These are phyloP conservation scores for Naganishia vishniacii DNA, from an alignment of 768 basidiomycete species.

Conservation along the genomic window DNA sequence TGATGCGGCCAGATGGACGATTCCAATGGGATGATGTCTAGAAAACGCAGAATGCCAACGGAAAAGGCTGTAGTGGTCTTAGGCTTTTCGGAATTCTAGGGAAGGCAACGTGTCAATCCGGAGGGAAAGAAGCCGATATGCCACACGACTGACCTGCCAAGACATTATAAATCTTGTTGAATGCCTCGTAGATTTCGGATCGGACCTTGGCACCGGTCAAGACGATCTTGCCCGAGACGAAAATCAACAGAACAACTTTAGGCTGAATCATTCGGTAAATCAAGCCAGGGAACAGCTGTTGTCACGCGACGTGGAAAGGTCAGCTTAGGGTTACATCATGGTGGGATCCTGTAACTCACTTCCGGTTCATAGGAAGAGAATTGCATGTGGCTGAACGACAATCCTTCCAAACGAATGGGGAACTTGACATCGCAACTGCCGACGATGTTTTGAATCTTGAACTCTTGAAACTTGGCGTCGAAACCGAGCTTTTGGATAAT, in stretches of 20 bases:
- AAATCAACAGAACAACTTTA: conserved; percentile 95
- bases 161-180: conserved; percentile 99
- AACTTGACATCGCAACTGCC: conserved; percentile 98
- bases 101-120: background rate
- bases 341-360: conserved; percentile 55
- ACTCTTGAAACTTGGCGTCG: conserved; percentile 98
- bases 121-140: background rate
- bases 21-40: background rate
- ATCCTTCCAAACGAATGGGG: conserved; percentile 92
- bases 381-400: conserved; percentile 95
- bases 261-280: conserved; percentile 99
- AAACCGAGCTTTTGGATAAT: conserved; percentile 99
- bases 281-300: conserved; percentile 96
- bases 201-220: conserved; percentile 98
- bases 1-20: background rate
- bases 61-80: background rate
- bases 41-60: too few relatives aligned
- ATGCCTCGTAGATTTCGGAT: conserved; percentile 98
- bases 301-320: background rate
- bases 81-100: conserved; percentile 16
- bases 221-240: conserved; percentile 98
- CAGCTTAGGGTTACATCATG: background rate
- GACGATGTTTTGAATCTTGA: conserved; percentile 99
- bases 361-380: conserved; percentile 97
- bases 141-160: conserved; percentile 51